Evolutionary conservation across 495 filamentous ascomycete genomes (phyloP), one percentile per base, ranked within the genome.

Genomic region (Xylaria curta): DNA sequence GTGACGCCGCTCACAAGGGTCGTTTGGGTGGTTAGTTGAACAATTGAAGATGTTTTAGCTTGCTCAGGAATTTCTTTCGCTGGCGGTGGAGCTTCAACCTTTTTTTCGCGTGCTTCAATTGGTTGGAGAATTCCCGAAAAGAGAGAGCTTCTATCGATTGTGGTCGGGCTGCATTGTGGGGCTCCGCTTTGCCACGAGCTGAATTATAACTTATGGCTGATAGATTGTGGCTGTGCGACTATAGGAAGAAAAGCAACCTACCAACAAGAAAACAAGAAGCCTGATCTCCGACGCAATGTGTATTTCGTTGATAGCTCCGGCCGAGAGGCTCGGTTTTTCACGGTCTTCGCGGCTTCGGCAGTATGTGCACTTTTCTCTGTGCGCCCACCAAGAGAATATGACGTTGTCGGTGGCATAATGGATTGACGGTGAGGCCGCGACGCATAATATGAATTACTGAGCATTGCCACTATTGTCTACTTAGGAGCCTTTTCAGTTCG

Each of bases 41-140:
- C 60, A 26, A 47, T 65, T 31, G 42, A 24, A 44, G 33, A 15
- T 44, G 62, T 46, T 17, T 49, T 65, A 24, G 62, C 40, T 31
- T 15, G 62, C 42, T 63, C 62, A 65, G 62, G 42, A 65, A 65
- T 65, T 65, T 65, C 62, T 65, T 65, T 49, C 40, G n/a, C 40
- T 13, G 62, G 42, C 42, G 38, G 62, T 65, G 62, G 62, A 65
- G 62, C 62, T 49, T 49, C 24, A 2, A 49, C 21, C 42, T 47
- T 65, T 65, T 65, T 65, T 65, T 47, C 24, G 26, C 28, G 33
- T 28, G 42, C 62, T 47, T 46, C 42, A 17, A 65, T 65, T 65
- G 42, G 62, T 26, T 8, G 17, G 8, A 24, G 33, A 19, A 38
- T 60, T 6, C 28, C 12, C 24, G 40, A 31, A 64, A 8, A 8